Evolutionary conservation across 768 basidiomycete genomes (phyloP), one percentile per base, ranked within the genome.

Genomic region (Nevesoporus exiguus): DNA sequence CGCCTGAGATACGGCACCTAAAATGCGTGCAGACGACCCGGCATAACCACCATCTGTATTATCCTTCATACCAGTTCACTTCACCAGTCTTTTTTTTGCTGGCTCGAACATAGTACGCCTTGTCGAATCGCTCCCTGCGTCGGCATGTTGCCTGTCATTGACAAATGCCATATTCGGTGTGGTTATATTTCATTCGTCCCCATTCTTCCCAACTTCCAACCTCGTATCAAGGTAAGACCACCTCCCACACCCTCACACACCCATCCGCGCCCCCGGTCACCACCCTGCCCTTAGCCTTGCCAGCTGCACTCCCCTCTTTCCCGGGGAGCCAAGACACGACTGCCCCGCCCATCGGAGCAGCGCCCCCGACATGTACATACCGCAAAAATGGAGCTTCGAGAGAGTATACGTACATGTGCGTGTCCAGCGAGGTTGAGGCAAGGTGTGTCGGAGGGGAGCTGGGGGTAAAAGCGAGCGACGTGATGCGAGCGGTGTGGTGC

Each of bases 341-440:
- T 55, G 85, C 86, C 3, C 93, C 87, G 9, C 95, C 94, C 13
- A 93, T 90, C 6, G 91, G 84, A 34, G 84, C 84, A 1, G 90
- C 93, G 56, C 93, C 93, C 77, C 85, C 87, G 67, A 98, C 85
- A 25, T 85, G 79, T 33, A 93, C 82, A 60, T 88, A 90, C 70
- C 80, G 84, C 22, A 59, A 61, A 68, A 82, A 72, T 9, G 86
- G 84, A 64, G 83, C 80, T 41, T 73, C 74, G 29, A 92, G 83
- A 58, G 86, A 85, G 84, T 90, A 98, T 24, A 98, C 73, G 64
- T 93, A 97, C 5, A 96, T 83, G 60, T 93, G 83, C 29, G 94
- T 95, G 68, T 98, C 96, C n/a, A 96, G 78, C 19, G 93, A 91
- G 11, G 88, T 93, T 5, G 93, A 93, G 11, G 85, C 94, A 57